These are phyloP conservation scores for Colletotrichum melonis DNA, from an alignment of 2,329 filamentous ascomycete genomes.

Conservation along the genomic window DNA sequence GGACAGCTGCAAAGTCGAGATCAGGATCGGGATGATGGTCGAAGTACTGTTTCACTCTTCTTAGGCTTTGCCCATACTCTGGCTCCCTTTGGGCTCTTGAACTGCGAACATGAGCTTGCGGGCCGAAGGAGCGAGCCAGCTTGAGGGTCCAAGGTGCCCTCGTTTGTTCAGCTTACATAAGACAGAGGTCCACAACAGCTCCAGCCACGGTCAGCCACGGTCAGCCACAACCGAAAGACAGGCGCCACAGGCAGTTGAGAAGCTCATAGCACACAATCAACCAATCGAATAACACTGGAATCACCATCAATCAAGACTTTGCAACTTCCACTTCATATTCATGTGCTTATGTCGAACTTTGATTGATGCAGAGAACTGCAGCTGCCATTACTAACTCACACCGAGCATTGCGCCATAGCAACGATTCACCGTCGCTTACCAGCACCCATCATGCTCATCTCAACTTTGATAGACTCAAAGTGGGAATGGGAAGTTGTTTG, in stretches of 20 bases:
- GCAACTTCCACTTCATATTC: not conserved
- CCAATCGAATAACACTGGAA: not conserved
- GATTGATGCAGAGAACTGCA: rapidly evolving
- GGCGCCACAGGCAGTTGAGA: not conserved
- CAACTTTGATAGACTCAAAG: not conserved
- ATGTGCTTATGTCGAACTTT: not conserved
- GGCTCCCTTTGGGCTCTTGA: not conserved
- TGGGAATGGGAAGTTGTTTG: not conserved
- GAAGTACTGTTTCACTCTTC: not conserved
- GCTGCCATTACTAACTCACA: not conserved
- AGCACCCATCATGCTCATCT: not conserved
- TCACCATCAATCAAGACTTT: not conserved
- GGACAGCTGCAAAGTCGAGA: not conserved
- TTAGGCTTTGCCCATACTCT: not conserved
- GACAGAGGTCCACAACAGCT: too few relatives aligned
- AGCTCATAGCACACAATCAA: not conserved
- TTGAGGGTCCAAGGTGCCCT: not conserved
- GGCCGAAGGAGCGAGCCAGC: not conserved
- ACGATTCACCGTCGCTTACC: not conserved
- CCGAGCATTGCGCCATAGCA: not conserved
- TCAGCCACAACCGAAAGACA: not conserved
- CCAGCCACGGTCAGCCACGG: not conserved
- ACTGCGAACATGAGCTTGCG: not conserved
- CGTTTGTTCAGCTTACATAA: not conserved
- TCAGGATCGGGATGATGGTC: not conserved